phyloP scores from a whole-genome alignment of 352 stramenopile genomes.

The Peronospora farinosa region DNA sequence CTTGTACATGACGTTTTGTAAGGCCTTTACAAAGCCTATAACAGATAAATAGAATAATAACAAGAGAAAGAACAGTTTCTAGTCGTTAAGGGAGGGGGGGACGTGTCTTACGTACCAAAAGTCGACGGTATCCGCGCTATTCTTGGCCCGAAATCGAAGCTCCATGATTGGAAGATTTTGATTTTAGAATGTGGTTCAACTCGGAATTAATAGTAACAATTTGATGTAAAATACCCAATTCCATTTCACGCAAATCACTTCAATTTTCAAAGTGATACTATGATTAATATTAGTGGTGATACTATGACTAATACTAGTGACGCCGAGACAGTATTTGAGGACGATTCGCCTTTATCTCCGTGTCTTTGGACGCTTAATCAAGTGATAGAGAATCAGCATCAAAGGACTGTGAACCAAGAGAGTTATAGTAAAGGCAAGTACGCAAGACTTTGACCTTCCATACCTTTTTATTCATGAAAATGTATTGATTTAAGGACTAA shows the following conservation, averaged over 20 bases:
- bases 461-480: background rate
- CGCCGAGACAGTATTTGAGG: slow-evolving; percentile 37
- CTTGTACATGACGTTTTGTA: slow-evolving; percentile 59
- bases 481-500: background rate
- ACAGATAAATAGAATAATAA: background rate
- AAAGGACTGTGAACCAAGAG: no score
- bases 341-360: slow-evolving; percentile 32
- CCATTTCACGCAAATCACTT: slow-evolving; percentile 9
- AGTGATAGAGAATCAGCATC: background rate
- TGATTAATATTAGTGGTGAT: slow-evolving; percentile 12
- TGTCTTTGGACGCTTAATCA: slow-evolving; percentile 26
- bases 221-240: slow-evolving; percentile 12
- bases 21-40: slow-evolving; percentile 61
- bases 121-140: slow-evolving; percentile 31
- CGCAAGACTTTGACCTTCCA: background rate
- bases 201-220: no score
- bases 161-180: slow-evolving; percentile 24
- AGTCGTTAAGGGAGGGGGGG: no score
- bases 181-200: no score
- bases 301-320: slow-evolving; percentile 18
- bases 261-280: slow-evolving; percentile 12
- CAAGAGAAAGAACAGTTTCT: background rate
- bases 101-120: no score
- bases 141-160: slow-evolving; percentile 45
- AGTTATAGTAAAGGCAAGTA: background rate